These are phyloP conservation scores for Reutealis trisperma DNA, from an alignment of 345 rosid species.

Conservation along the genomic window DNA sequence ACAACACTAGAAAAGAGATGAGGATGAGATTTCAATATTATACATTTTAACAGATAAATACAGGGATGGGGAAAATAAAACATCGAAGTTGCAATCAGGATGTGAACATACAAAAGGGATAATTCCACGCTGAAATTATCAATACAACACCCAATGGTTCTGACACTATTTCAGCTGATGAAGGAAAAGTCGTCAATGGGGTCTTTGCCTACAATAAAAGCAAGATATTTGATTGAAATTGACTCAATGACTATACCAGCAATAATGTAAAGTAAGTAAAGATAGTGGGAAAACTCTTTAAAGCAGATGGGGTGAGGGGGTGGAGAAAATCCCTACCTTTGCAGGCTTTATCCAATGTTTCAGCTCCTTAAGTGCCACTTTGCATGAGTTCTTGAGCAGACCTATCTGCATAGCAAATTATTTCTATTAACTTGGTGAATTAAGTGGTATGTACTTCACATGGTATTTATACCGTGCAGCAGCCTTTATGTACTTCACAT, in stretches of 20 bases:
- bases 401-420: slow-evolving; percentile 51
- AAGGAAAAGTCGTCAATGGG: slow-evolving; percentile 72
- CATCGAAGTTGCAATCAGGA: slow-evolving; percentile 10
- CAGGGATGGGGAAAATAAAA: not conserved
- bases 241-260: slow-evolving; percentile 2
- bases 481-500: not conserved
- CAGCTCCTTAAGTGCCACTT: slow-evolving; percentile 63
- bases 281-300: not conserved
- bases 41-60: not conserved
- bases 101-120: slow-evolving; percentile 72
- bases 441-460: not conserved
- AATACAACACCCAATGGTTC: slow-evolving; percentile 94
- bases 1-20: slow-evolving; percentile 53
- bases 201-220: slow-evolving; percentile 68
- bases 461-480: not conserved
- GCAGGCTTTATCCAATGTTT: slow-evolving; percentile 79
- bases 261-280: not conserved
- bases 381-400: slow-evolving; percentile 59
- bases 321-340: slow-evolving; percentile 44
- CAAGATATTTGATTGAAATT: slow-evolving; percentile 5
- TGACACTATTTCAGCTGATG: slow-evolving; percentile 85
- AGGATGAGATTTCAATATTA: slow-evolving; percentile 3
- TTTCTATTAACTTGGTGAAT: not conserved
- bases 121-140: slow-evolving; percentile 95
- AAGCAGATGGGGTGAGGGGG: not conserved